A percentile compares a stretch with the other conserved stretches of the same genome.
Conservation (phyloP, 2,329 filamentous ascomycete genomes). For the Colletotrichum navitas region DNA sequence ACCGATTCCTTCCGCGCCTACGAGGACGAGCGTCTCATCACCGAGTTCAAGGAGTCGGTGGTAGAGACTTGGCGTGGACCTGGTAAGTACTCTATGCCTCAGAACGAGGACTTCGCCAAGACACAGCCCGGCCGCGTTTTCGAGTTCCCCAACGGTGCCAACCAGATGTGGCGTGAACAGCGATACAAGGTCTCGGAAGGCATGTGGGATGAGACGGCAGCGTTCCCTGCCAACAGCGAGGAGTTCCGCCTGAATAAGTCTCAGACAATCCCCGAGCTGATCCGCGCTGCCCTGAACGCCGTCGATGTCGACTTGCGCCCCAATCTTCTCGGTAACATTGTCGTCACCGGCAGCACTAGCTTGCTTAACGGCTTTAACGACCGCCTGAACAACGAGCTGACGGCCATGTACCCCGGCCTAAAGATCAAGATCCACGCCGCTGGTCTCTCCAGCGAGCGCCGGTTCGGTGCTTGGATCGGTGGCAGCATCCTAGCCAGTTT, state of each 20-base stretch:
- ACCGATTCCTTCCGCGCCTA: constrained; percentile 81
- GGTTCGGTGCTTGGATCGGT: constrained; percentile 95
- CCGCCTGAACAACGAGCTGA: constrained; percentile 86
- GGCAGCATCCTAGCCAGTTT: constrained; percentile 95
- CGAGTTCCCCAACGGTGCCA: constrained; percentile 97
- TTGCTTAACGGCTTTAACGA: constrained; percentile 94
- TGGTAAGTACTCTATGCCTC: constrained; percentile 71
- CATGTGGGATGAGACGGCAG: constrained; percentile 88
- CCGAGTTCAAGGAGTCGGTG: constrained; percentile 97
- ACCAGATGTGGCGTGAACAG: constrained; percentile 92
- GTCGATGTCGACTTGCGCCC: constrained; percentile 92
- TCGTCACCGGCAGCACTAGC: constrained; percentile 90
- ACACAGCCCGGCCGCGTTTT: constrained; percentile 86
- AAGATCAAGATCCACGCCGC: constrained; percentile 91
- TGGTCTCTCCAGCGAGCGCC: constrained; percentile 86
- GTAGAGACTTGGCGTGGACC: constrained; percentile 93
- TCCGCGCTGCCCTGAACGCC: constrained; percentile 80
- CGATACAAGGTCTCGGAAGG: constrained; percentile 89
- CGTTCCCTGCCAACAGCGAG: constrained; percentile 62
- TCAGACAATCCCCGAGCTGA: constrained; percentile 86
- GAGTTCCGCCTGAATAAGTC: constrained; percentile 69
- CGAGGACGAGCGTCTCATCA: constrained; percentile 92
- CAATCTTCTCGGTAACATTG: constrained; percentile 87
- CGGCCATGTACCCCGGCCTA: constrained; percentile 83
- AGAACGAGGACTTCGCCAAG: constrained; percentile 83